phyloP scores from a whole-genome alignment of 352 stramenopile species.

The Phytophthora pini region DNA sequence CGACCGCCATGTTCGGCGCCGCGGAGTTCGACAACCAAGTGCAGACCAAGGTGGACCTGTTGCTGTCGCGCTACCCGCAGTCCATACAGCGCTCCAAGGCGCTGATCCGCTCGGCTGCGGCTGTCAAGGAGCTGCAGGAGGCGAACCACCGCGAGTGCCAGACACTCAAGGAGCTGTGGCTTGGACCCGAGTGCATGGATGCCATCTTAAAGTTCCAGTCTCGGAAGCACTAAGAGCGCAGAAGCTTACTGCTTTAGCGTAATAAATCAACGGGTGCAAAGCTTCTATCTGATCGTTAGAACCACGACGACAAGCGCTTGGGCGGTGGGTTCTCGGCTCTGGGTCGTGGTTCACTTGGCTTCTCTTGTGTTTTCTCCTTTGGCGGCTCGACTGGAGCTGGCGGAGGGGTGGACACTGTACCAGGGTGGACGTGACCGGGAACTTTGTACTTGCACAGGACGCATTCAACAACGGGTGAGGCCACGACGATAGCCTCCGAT shows the following conservation, averaged over 20 bases:
- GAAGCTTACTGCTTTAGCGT: no score
- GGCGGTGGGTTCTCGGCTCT: constrained; percentile 24
- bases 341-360: constrained; percentile 19
- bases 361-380: constrained; percentile 7
- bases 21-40: constrained; percentile 70
- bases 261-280: constrained; percentile 4
- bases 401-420: constrained; percentile 5
- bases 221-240: constrained; percentile 49
- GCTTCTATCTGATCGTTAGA: constrained; percentile 25
- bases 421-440: constrained; percentile 55
- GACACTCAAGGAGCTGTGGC: constrained; percentile 78
- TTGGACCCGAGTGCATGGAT: constrained; percentile 77
- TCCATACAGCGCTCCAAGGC: constrained; percentile 71
- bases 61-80: constrained; percentile 71
- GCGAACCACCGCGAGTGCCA: constrained; percentile 63
- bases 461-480: constrained; percentile 39
- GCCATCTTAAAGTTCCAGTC: constrained; percentile 79
- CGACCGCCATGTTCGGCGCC: constrained; percentile 61
- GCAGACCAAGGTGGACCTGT: constrained; percentile 61
- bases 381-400: constrained; percentile 14
- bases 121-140: constrained; percentile 62
- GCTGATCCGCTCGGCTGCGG: constrained; percentile 54
- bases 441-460: constrained; percentile 73
- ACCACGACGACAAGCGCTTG: constrained; percentile 65
- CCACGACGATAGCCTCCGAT: constrained; percentile 15